phyloP scores from a whole-genome alignment of 352 stramenopile genomes.

The Saprolegnia parasitica region DNA sequence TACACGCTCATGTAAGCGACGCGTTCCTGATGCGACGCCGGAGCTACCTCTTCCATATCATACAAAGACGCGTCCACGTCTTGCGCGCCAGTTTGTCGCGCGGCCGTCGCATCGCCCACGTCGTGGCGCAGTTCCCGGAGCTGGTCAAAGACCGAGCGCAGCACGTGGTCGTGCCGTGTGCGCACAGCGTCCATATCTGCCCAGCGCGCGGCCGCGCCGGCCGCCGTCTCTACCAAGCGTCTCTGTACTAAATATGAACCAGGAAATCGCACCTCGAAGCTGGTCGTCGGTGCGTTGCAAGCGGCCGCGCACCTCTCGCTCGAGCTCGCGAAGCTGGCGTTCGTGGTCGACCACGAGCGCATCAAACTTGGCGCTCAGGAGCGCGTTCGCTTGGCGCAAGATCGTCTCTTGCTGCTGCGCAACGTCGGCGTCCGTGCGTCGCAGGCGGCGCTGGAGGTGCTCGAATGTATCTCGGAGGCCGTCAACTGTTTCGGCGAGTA shows the following conservation, averaged over 20 bases:
- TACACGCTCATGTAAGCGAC: too few relatives aligned
- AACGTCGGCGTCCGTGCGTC: background rate
- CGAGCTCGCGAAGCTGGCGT: background rate
- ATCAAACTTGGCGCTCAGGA: background rate
- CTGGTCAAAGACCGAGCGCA: conserved; percentile 12
- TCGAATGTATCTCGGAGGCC: background rate
- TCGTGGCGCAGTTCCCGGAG: conserved; percentile 5
- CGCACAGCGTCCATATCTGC: background rate
- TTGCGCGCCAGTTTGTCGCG: background rate
- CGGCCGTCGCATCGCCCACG: background rate
- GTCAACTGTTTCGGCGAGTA: conserved; percentile 12
- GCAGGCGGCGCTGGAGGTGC: background rate
- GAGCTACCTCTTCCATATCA: conserved; percentile 1
- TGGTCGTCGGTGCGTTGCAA: background rate
- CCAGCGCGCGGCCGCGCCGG: background rate
- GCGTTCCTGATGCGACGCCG: too few relatives aligned
- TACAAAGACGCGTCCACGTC: background rate
- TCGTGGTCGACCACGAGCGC: background rate
- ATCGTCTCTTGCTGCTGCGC: background rate
- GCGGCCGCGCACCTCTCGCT: background rate
- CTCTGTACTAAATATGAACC: background rate
- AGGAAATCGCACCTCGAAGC: background rate
- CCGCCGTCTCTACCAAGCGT: background rate
- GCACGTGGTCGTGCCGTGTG: conserved; percentile 4
- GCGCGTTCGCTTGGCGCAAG: background rate